Evolutionary conservation across 1,284 basidiomycete genomes (phyloP).

Genomic region (Kalmanozyma brasiliensis): DNA sequence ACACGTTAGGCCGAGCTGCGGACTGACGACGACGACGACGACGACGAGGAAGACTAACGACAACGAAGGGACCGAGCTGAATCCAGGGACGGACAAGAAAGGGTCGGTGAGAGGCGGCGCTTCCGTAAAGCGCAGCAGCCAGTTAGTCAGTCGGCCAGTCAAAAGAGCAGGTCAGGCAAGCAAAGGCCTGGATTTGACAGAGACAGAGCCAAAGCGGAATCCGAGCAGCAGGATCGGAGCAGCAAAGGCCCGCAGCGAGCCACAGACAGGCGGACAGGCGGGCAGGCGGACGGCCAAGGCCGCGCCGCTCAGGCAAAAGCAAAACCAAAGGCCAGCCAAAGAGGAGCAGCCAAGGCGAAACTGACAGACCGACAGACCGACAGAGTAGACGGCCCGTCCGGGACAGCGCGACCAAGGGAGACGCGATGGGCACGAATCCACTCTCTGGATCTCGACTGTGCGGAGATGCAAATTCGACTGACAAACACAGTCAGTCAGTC

Average conservation of each 20-base stretch:
- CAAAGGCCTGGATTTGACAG: slow-evolving; percentile 1
- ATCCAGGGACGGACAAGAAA: not conserved
- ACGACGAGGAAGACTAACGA: not conserved
- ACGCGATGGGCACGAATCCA: too few relatives aligned
- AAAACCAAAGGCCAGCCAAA: slow-evolving; percentile 12
- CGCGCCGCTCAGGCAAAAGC: slow-evolving; percentile 3
- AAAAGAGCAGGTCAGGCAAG: too few relatives aligned
- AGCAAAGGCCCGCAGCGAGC: too few relatives aligned
- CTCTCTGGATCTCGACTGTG: too few relatives aligned
- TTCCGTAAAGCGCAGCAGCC: slow-evolving; percentile 3
- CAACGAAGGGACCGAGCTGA: too few relatives aligned
- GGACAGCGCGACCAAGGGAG: too few relatives aligned
- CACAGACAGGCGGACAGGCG: not conserved
- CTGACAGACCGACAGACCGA: too few relatives aligned
- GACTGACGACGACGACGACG: too few relatives aligned
- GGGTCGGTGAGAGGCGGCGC: slow-evolving; percentile 3
- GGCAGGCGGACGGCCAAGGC: not conserved
- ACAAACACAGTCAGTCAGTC: not conserved
- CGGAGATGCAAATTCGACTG: too few relatives aligned
- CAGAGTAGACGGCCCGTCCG: too few relatives aligned
- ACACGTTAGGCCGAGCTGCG: too few relatives aligned
- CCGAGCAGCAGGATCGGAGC: slow-evolving; percentile 6
- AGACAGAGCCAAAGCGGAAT: not conserved
- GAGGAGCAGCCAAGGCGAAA: slow-evolving; percentile 16
- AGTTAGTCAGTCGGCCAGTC: too few relatives aligned